These are phyloP conservation scores for Fonsecaea erecta DNA, from an alignment of 2,329 filamentous ascomycete species.

Conservation along the genomic window DNA sequence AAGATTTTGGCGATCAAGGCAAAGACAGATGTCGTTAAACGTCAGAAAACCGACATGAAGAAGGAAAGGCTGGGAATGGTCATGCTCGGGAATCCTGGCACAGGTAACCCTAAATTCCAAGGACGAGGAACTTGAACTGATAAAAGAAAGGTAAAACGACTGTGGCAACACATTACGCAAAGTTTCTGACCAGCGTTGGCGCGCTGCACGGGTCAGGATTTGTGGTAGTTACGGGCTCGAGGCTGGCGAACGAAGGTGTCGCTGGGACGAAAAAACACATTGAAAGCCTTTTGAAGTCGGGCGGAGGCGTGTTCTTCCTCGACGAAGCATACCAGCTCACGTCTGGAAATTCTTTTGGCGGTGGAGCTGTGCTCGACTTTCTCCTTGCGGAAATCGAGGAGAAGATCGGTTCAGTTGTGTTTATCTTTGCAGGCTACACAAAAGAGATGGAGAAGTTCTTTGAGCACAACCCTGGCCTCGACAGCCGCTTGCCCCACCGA, in stretches of 20 bases:
- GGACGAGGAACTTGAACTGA: conserved; percentile 25
- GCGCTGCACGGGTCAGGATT: conserved; percentile 66
- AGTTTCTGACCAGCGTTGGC: conserved; percentile 66
- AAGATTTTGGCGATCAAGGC: conserved; percentile 67
- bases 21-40: conserved; percentile 63
- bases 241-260: conserved; percentile 67
- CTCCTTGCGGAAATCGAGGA: conserved; percentile 76
- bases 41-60: conserved; percentile 61
- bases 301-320: conserved; percentile 74
- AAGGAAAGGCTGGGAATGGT: conserved; percentile 66
- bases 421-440: conserved; percentile 74
- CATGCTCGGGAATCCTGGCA: conserved; percentile 75
- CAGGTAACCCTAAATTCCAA: conserved; percentile 53
- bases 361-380: conserved; percentile 69
- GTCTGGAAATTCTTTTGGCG: conserved; percentile 61
- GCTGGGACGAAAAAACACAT: conserved; percentile 61
- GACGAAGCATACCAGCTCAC: conserved; percentile 79
- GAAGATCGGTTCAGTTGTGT: conserved; percentile 68
- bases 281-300: conserved; percentile 59
- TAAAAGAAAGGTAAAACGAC: conserved; percentile 68
- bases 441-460: conserved; percentile 79
- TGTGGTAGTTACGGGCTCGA: conserved; percentile 70
- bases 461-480: conserved; percentile 71
- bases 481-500: conserved; percentile 68
- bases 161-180: conserved; percentile 70